Conservation (phyloP, 495 filamentous ascomycete species). For the Podospora appendiculata region DNA sequence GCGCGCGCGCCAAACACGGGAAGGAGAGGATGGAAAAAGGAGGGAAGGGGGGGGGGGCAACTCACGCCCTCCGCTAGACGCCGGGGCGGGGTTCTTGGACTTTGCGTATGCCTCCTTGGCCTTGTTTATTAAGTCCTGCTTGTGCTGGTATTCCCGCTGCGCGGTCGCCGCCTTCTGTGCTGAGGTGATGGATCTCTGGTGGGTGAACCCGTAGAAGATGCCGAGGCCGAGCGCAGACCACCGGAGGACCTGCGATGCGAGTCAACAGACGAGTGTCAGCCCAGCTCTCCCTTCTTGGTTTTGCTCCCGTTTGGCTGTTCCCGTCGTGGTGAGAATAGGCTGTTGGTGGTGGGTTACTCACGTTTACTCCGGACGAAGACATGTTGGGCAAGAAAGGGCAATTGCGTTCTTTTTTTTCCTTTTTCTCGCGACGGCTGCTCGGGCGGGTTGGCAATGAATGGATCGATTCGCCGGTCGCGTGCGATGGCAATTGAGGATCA, state of each 20-base stretch:
- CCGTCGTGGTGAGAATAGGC: too few relatives aligned
- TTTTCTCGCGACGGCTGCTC: slow-evolving; percentile 2
- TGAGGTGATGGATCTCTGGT: slow-evolving; percentile 70
- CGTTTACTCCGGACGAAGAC: slow-evolving; percentile 56
- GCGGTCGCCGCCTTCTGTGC: slow-evolving; percentile 55
- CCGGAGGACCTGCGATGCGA: slow-evolving; percentile 69
- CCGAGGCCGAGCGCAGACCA: slow-evolving; percentile 84
- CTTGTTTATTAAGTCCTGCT: slow-evolving; percentile 78
- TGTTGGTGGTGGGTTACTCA: slow-evolving; percentile 30
- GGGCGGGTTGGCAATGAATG: background rate
- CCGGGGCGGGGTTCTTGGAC: slow-evolving; percentile 58
- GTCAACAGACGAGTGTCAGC: too few relatives aligned
- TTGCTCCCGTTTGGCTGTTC: background rate
- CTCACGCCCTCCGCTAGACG: slow-evolving; percentile 51
- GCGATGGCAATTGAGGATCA: slow-evolving; percentile 18
- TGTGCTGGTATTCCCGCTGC: slow-evolving; percentile 76
- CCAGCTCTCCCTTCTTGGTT: too few relatives aligned
- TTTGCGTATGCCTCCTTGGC: slow-evolving; percentile 86
- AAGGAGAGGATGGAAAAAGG: background rate
- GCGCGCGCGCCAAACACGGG: background rate
- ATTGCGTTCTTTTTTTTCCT: background rate
- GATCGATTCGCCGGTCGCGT: slow-evolving; percentile 4
- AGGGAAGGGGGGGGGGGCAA: background rate
- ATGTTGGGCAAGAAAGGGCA: slow-evolving; percentile 21
- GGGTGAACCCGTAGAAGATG: slow-evolving; percentile 85